Percentiles rank a stretch among this genome's conserved stretches.
phyloP scores from a whole-genome alignment of 768 basidiomycete species.

The Calvatia gigantea region DNA sequence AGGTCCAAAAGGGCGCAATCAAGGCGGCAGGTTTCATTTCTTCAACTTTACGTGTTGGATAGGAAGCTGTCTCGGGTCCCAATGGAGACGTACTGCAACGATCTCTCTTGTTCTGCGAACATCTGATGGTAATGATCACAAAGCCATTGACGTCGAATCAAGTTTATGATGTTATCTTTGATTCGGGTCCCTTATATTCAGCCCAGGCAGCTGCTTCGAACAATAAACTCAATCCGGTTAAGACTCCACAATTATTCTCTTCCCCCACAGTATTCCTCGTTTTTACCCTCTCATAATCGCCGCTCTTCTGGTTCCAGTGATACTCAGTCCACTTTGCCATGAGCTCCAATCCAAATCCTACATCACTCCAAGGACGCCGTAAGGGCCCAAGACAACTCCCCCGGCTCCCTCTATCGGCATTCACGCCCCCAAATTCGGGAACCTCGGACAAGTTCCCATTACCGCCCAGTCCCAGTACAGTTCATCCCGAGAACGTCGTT shows the following conservation, averaged over 20 bases:
- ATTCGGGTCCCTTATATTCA: conserved; percentile 1
- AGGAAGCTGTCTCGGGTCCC: no score
- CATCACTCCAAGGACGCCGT: conserved; percentile 36
- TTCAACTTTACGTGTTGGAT: no score
- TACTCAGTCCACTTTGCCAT: conserved; percentile 9
- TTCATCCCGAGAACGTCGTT: conserved; percentile 60
- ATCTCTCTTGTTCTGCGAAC: not conserved
- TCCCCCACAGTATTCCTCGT: not conserved
- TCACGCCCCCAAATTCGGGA: conserved; percentile 67
- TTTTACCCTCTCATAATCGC: not conserved
- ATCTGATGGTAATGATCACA: not conserved
- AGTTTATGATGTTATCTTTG: conserved; percentile 5
- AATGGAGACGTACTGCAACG: no score
- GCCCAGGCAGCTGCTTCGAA: not conserved
- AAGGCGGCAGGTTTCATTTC: no score
- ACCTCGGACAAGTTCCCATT: conserved; percentile 65
- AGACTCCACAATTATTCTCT: not conserved
- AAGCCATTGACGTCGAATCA: not conserved
- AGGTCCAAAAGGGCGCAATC: no score
- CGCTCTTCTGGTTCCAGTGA: conserved; percentile 8
- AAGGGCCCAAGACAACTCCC: conserved; percentile 66
- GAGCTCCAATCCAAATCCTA: conserved; percentile 16
- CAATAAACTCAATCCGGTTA: not conserved
- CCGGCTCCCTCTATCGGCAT: conserved; percentile 71
- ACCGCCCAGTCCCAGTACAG: conserved; percentile 62